Conservation (phyloP, 2,329 filamentous ascomycete genomes). For the Botrytis byssoidea region DNA sequence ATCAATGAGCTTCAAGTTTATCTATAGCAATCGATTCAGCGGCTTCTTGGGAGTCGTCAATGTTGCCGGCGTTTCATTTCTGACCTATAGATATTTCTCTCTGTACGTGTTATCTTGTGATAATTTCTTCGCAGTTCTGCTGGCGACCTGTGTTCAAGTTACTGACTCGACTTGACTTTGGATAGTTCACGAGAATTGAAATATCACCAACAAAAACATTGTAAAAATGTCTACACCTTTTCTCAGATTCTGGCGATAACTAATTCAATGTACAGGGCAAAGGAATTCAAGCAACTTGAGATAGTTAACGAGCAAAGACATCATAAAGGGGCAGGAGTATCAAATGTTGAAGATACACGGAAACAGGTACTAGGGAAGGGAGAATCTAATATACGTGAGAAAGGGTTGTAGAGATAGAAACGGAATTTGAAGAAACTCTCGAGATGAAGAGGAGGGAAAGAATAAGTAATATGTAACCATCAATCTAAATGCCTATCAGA, state of each 20-base stretch:
- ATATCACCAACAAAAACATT: background rate
- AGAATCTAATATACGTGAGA: too few species aligned
- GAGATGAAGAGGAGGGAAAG: background rate
- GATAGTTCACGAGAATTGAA: background rate
- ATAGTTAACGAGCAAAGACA: background rate
- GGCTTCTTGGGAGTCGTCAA: background rate
- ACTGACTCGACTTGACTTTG: background rate
- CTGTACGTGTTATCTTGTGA: background rate
- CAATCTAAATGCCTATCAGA: too few species aligned
- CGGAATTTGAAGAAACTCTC: background rate
- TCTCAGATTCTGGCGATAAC: too few species aligned
- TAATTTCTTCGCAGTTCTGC: fast-evolving
- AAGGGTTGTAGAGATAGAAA: background rate
- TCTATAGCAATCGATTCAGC: background rate
- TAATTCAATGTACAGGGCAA: background rate
- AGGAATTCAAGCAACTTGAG: background rate
- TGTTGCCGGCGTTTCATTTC: background rate
- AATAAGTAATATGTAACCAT: background rate
- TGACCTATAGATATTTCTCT: background rate
- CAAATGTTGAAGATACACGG: background rate
- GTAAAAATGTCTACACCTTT: too few species aligned
- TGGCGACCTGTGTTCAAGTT: background rate
- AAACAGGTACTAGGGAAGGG: background rate
- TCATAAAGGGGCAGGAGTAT: background rate
- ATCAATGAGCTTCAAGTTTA: background rate